Evolutionary conservation across 2,329 filamentous ascomycete genomes (phyloP), one percentile per base, ranked within the genome.

Genomic region (Exophiala phaeomuriformis): DNA sequence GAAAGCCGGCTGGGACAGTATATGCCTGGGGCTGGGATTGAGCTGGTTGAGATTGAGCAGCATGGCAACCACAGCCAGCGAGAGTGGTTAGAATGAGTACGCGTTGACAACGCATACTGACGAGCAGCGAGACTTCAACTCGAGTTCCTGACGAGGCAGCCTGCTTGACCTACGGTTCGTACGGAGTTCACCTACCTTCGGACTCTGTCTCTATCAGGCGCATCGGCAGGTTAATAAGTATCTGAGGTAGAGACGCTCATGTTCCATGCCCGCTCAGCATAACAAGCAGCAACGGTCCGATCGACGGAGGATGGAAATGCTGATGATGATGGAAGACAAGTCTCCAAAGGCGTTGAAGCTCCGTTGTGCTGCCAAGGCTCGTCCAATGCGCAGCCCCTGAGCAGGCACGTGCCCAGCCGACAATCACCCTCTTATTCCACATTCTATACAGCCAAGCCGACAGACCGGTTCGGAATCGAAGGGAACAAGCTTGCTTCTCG

Each of bases 1-100:
- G 59, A 48, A 62, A 62, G n/a, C 58, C 56, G 27, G 59, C 47
- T 32, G 57, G 55, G 3, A 59, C 59, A 39, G 58, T 62, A 36
- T 57, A 62, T 19, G 59, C 56, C 8, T 44, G 27, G 2, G 56
- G 35, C 28, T 41, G 51, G 41, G 51, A 51, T 32, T 36, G 30
- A 33, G 51, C 36, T 19, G 27, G 27, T 30, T 57, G 51, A 27
- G 51, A 51, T 12, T 43, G 39, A n/a, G 39, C 57, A 47, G 51
- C 33, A 5, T 53, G 52, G 28, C 51, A 52, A 28, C 42, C 45
- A 37, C 55, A 53, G 37, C 39, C n/a, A 19, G 45, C 40, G 44
- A 59, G n/a, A 6, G 54, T 49, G 19, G 49, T 12, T 4, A 52
- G 12, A 7, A 51, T 43, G n/a, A 45, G 49, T 27, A 33, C 53